phyloP scores from a whole-genome alignment of 805 yeast species.

The Tetrapisispora phaffii region DNA sequence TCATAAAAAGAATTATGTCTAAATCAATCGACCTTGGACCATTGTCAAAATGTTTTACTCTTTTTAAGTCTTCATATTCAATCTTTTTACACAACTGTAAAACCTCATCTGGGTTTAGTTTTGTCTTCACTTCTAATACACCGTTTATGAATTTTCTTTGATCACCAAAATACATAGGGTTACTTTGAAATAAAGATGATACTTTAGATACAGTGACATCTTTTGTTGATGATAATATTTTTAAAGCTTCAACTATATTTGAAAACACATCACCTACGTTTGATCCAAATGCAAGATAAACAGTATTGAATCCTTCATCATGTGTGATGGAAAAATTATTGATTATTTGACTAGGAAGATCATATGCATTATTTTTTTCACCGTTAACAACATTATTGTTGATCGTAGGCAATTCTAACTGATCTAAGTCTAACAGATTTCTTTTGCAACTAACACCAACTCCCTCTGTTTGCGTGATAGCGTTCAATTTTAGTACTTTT shows the following conservation, averaged over 20 bases:
- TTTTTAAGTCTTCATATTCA: conserved; percentile 59
- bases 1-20: conserved; percentile 62
- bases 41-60: conserved; percentile 74
- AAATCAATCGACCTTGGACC: conserved; percentile 90
- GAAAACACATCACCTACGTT: conserved; percentile 64
- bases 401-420: neutral
- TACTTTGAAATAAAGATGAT: conserved; percentile 76
- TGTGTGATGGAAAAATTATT: conserved; percentile 32
- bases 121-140: conserved; percentile 56
- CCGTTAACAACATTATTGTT: neutral
- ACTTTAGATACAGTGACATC: conserved; percentile 45
- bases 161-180: conserved; percentile 81
- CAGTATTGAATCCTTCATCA: neutral
- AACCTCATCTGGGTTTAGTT: conserved; percentile 52
- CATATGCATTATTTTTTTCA: conserved; percentile 18
- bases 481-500: conserved; percentile 76
- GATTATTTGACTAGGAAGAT: conserved; percentile 24
- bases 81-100: conserved; percentile 56
- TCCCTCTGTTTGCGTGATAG: conserved; percentile 74
- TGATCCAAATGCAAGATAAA: conserved; percentile 72
- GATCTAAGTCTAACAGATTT: conserved; percentile 32
- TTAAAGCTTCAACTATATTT: conserved; percentile 51
- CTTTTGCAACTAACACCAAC: conserved; percentile 77
- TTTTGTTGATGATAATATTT: conserved; percentile 28
- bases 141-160: conserved; percentile 84